These are phyloP conservation scores for Brassica hybrid DNA, from an alignment of 441 rosid genomes.

Conservation along the genomic window DNA sequence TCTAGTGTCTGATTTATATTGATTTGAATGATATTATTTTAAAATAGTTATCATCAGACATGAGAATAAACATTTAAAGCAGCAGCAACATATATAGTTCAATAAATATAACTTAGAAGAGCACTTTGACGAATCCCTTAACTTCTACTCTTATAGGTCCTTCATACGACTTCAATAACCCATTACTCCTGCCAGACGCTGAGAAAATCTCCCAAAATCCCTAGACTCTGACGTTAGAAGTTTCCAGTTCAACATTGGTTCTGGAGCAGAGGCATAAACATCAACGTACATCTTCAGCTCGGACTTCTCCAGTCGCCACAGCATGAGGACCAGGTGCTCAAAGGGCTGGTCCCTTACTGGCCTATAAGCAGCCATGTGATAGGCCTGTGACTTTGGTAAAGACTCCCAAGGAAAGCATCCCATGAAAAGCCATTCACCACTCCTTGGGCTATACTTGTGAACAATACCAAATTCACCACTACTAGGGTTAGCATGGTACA, in stretches of 20 bases:
- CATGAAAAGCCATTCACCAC: not conserved
- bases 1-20: too few species aligned
- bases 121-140: not conserved
- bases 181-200: not conserved
- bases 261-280: not conserved
- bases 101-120: not conserved
- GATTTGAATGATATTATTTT: too few species aligned
- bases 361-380: not conserved
- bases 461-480: not conserved
- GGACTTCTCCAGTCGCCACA: not conserved
- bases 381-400: not conserved
- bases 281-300: not conserved
- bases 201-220: not conserved
- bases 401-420: not conserved
- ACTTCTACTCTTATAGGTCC: not conserved
- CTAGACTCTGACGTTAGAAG: not conserved
- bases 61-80: not conserved
- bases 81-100: not conserved
- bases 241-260: not conserved
- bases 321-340: not conserved
- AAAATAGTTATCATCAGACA: not conserved
- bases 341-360: not conserved
- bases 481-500: not conserved
- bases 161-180: not conserved
- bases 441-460: not conserved